Evolutionary conservation across 306 rosid genomes (phyloP).

Genomic region (Vigna angularis): DNA sequence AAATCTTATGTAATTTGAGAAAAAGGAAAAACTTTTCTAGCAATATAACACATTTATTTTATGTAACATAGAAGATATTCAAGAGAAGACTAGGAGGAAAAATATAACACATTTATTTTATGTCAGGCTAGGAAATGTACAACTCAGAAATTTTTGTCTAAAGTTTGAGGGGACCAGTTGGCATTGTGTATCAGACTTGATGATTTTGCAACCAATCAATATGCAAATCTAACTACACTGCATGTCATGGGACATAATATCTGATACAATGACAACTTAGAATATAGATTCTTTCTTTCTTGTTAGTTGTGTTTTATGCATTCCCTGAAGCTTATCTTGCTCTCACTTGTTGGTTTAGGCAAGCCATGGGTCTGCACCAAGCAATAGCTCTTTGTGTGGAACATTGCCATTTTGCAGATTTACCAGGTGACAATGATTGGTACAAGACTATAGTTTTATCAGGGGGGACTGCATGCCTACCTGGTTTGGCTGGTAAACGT

Average conservation of each 20-base stretch:
- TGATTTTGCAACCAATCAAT: not conserved
- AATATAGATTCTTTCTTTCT: not conserved
- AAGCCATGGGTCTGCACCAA: slow-evolving; percentile 86
- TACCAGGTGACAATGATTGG: slow-evolving; percentile 72
- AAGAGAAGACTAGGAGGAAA: not conserved
- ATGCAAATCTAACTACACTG: not conserved
- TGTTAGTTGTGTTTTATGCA: slow-evolving; percentile 22
- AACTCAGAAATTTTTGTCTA: not conserved
- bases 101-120: not conserved
- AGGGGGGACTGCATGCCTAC: slow-evolving; percentile 88
- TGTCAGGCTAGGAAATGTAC: not conserved
- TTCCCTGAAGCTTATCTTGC: slow-evolving; percentile 30
- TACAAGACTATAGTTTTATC: slow-evolving; percentile 82
- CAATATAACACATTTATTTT: no score
- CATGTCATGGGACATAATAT: not conserved
- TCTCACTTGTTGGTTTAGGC: slow-evolving; percentile 56
- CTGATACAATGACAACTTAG: not conserved
- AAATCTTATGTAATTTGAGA: no score
- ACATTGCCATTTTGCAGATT: slow-evolving; percentile 72
- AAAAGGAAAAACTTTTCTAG: no score
- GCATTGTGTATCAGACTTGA: not conserved
- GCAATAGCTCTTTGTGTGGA: slow-evolving; percentile 88
- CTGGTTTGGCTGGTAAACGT: slow-evolving; percentile 82
- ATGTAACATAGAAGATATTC: not conserved
- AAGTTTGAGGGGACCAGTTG: not conserved